phyloP scores from a whole-genome alignment of 768 basidiomycete genomes.

The Mycena amicta region DNA sequence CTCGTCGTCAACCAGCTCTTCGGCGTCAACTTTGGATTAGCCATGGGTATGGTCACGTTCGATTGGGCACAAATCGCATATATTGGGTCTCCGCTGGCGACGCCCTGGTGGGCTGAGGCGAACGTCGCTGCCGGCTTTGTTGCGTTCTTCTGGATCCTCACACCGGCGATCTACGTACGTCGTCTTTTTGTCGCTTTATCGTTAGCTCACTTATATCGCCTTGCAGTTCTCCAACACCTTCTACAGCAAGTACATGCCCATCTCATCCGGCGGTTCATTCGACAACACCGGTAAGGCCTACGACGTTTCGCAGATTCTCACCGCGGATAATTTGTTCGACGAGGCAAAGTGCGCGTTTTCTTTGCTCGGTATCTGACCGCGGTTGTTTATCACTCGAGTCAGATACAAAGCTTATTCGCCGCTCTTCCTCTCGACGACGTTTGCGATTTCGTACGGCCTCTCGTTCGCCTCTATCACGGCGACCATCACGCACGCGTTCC shows the following conservation, averaged over 20 bases:
- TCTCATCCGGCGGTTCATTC: slow-evolving; percentile 65
- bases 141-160: slow-evolving; percentile 43
- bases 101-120: slow-evolving; percentile 65
- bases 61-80: slow-evolving; percentile 59
- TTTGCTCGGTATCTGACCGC: slow-evolving; percentile 21
- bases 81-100: slow-evolving; percentile 54
- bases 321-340: slow-evolving; percentile 35
- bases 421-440: slow-evolving; percentile 68
- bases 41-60: slow-evolving; percentile 44
- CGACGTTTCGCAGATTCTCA: slow-evolving; percentile 60
- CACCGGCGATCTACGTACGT: slow-evolving; percentile 59
- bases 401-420: slow-evolving; percentile 62
- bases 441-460: slow-evolving; percentile 73
- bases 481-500: slow-evolving; percentile 67
- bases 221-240: slow-evolving; percentile 62
- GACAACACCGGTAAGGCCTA: slow-evolving; percentile 64
- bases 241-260: slow-evolving; percentile 60
- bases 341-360: not conserved
- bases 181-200: slow-evolving; percentile 4
- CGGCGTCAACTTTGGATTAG: slow-evolving; percentile 36
- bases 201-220: not conserved
- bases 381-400: slow-evolving; percentile 65
- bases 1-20: slow-evolving; percentile 71
- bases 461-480: slow-evolving; percentile 82
- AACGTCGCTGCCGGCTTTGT: slow-evolving; percentile 33